Evolutionary conservation across 2,329 filamentous ascomycete species (phyloP).

Genomic region (Proliferodiscus dingleyae): DNA sequence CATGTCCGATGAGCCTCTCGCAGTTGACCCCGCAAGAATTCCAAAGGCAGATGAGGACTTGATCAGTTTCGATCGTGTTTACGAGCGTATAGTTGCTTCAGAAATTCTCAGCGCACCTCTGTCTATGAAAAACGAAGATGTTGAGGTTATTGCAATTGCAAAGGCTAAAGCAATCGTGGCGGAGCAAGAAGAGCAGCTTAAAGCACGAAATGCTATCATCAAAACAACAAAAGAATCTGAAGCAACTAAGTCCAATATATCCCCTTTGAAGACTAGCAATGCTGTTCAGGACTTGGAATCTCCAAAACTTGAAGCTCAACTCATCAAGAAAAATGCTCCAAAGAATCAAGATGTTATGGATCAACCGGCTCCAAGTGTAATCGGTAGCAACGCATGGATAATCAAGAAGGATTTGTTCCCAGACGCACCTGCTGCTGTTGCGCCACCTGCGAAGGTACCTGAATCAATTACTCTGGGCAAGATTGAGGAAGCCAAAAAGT

Average conservation of each 20-base stretch:
- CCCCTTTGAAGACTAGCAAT: background rate
- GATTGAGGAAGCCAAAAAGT: background rate
- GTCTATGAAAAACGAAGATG: background rate
- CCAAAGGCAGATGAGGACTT: background rate
- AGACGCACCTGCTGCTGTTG: background rate
- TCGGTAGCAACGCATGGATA: background rate
- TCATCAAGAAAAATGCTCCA: background rate
- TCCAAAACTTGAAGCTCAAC: background rate
- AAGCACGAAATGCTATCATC: background rate
- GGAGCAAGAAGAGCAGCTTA: background rate
- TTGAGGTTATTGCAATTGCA: background rate
- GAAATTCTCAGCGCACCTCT: background rate
- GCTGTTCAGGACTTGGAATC: background rate
- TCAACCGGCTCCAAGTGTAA: background rate
- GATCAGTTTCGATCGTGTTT: background rate
- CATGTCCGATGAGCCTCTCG: background rate
- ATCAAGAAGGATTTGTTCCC: background rate
- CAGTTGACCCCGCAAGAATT: background rate
- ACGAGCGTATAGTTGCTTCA: background rate
- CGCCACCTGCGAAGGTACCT: background rate
- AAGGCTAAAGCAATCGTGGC: background rate
- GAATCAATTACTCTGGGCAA: too few relatives aligned
- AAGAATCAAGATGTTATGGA: background rate
- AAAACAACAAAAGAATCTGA: background rate
- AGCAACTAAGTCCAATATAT: background rate